These are phyloP conservation scores for Ramularia endophylla DNA, from an alignment of 2,329 filamentous ascomycete species.

Conservation along the genomic window DNA sequence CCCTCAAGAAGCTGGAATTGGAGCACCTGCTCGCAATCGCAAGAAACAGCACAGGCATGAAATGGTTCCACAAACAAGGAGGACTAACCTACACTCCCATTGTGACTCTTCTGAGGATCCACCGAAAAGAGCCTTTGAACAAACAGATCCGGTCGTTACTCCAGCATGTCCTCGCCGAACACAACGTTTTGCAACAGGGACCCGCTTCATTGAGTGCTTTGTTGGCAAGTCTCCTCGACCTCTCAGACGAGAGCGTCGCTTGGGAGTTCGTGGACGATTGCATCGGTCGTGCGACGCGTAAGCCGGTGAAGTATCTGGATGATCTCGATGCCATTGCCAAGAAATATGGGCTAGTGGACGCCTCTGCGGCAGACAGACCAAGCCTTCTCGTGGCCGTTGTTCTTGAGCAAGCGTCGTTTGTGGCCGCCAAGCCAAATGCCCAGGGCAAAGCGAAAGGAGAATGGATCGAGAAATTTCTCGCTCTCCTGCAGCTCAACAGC, in stretches of 20 bases:
- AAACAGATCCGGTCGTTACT: constrained; percentile 29
- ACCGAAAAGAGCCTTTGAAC: constrained; percentile 38
- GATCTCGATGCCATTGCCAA: constrained; percentile 39
- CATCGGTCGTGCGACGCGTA: constrained; percentile 64
- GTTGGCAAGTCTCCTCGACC: constrained; percentile 39
- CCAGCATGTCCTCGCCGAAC: constrained; percentile 53
- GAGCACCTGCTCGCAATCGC: constrained; percentile 78
- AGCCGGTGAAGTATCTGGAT: constrained; percentile 79
- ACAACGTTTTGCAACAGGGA: constrained; percentile 52
- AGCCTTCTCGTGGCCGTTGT: constrained; percentile 66
- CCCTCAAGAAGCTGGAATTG: constrained; percentile 63
- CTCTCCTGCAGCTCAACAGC: constrained; percentile 9
- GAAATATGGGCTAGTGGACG: neutral
- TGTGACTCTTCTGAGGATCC: constrained; percentile 60
- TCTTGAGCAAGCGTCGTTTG: constrained; percentile 71
- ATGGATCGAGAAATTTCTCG: constrained; percentile 21
- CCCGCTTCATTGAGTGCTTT: constrained; percentile 38
- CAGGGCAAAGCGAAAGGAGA: constrained; percentile 8
- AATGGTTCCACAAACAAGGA: constrained; percentile 76
- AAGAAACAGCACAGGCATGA: constrained; percentile 72
- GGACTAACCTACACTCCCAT: constrained; percentile 62
- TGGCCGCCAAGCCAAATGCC: constrained; percentile 11
- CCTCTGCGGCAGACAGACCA: constrained; percentile 26
- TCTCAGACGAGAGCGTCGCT: constrained; percentile 34
- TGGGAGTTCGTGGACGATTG: constrained; percentile 80